Evolutionary conservation across 805 yeast genomes (phyloP).

Genomic region (Barnettozyma pratensis): DNA sequence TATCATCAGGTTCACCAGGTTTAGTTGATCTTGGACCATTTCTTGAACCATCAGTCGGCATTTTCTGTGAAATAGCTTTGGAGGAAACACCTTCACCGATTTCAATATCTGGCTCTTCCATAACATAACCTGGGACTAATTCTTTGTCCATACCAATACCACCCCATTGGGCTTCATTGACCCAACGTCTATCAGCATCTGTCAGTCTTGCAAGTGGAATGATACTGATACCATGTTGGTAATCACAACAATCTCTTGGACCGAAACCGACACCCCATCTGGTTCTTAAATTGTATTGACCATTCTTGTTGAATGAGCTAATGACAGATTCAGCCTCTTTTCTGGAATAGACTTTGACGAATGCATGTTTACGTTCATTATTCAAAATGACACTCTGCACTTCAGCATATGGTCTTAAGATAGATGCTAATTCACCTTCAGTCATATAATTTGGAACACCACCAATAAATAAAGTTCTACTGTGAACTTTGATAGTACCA

Average conservation of each 20-base stretch:
- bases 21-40: slow-evolving; percentile 80
- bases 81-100: slow-evolving; percentile 92
- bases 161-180: slow-evolving; percentile 89
- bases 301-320: slow-evolving; percentile 64
- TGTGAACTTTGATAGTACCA: slow-evolving; percentile 74
- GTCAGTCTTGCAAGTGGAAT: slow-evolving; percentile 86
- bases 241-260: slow-evolving; percentile 97
- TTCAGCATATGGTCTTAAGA: slow-evolving; percentile 80
- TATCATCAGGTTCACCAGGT: slow-evolving; percentile 45
- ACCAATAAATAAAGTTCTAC: slow-evolving; percentile 91
- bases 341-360: slow-evolving; percentile 89
- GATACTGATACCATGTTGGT: slow-evolving; percentile 81
- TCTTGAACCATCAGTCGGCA: slow-evolving; percentile 86
- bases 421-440: slow-evolving; percentile 62
- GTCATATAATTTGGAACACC: slow-evolving; percentile 85
- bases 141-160: slow-evolving; percentile 85
- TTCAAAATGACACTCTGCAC: slow-evolving; percentile 89
- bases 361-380: slow-evolving; percentile 89
- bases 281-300: slow-evolving; percentile 62
- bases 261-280: slow-evolving; percentile 99
- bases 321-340: slow-evolving; percentile 85
- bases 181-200: slow-evolving; percentile 92
- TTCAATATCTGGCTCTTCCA: slow-evolving; percentile 97
- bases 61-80: slow-evolving; percentile 82
- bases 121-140: slow-evolving; percentile 67